A percentile compares a stretch with the other conserved stretches of the same genome.
Conservation (phyloP, 208 protist species). For the Acanthamoeba royreba region DNA sequence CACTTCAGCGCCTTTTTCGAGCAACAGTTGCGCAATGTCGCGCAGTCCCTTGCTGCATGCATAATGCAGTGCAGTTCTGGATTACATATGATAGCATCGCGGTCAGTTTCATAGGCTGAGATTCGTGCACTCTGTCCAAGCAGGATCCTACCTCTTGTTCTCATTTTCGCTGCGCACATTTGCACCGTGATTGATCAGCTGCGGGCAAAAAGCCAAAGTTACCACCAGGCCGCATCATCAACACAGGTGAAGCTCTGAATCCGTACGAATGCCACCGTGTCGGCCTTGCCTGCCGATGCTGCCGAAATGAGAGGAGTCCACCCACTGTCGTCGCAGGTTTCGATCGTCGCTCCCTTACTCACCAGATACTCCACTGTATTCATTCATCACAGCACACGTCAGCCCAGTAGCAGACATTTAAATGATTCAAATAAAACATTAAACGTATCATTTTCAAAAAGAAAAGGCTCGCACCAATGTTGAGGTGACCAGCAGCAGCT, state of each 20-base stretch:
- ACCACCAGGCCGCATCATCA: neutral
- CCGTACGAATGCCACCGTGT: neutral
- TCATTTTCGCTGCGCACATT: neutral
- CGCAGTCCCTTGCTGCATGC: neutral
- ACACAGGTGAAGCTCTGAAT: neutral
- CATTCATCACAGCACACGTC: neutral
- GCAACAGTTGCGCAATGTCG: neutral
- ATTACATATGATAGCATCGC: neutral
- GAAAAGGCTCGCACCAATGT: neutral
- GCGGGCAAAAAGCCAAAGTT: too few species aligned
- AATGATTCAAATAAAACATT: neutral
- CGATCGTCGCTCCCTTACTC: neutral
- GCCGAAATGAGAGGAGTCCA: neutral
- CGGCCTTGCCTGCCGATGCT: neutral
- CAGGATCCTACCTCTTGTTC: neutral
- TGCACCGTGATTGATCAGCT: neutral
- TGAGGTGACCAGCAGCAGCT: neutral
- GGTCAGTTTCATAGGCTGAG: neutral
- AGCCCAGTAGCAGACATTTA: neutral
- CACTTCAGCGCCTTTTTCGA: neutral
- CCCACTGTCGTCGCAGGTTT: neutral
- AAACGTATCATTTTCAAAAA: neutral
- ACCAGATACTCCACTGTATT: neutral
- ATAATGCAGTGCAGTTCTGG: conserved; percentile 14
- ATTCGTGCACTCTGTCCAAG: neutral